Evolutionary conservation across 2,329 filamentous ascomycete species (phyloP).

Genomic region (Sporothrix brunneoviolacea): DNA sequence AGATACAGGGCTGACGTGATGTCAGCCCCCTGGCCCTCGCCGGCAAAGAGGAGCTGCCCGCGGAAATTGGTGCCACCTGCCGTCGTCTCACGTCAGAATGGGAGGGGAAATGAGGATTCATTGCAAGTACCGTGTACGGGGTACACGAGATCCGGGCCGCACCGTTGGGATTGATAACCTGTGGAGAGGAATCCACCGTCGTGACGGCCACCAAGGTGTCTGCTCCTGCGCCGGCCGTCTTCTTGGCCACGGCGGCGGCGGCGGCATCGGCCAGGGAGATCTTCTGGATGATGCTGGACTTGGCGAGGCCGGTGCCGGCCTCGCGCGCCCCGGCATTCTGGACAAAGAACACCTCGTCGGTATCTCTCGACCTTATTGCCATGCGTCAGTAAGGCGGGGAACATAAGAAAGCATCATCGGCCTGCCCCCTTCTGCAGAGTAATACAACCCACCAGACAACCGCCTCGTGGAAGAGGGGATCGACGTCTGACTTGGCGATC

Average conservation of each 20-base stretch:
- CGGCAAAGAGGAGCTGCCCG: slow-evolving; percentile 42
- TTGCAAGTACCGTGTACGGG: too few relatives aligned
- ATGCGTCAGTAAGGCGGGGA: too few relatives aligned
- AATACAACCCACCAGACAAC: slow-evolving; percentile 50
- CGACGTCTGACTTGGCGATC: slow-evolving; percentile 36
- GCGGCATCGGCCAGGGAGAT: slow-evolving; percentile 39
- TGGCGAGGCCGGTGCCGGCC: slow-evolving; percentile 44
- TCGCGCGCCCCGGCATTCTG: slow-evolving; percentile 42
- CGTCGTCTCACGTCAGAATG: too few relatives aligned
- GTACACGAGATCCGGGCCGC: too few relatives aligned
- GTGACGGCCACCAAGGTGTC: slow-evolving; percentile 32
- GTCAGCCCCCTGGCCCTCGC: slow-evolving; percentile 43
- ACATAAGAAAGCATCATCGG: too few relatives aligned
- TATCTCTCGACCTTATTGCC: too few relatives aligned
- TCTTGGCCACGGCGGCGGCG: slow-evolving; percentile 23
- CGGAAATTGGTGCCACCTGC: slow-evolving; percentile 46
- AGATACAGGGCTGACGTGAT: slow-evolving; percentile 33
- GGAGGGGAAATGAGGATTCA: not conserved
- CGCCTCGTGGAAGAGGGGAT: slow-evolving; percentile 50
- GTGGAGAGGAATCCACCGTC: slow-evolving; percentile 35
- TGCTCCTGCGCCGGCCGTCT: not conserved
- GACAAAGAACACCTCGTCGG: slow-evolving; percentile 48
- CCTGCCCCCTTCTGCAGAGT: too few relatives aligned
- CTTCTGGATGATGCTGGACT: slow-evolving; percentile 45
- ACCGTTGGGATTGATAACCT: slow-evolving; percentile 46